Conservation (phyloP, 768 basidiomycete species). For the Termitomyces eurrhizus region DNA sequence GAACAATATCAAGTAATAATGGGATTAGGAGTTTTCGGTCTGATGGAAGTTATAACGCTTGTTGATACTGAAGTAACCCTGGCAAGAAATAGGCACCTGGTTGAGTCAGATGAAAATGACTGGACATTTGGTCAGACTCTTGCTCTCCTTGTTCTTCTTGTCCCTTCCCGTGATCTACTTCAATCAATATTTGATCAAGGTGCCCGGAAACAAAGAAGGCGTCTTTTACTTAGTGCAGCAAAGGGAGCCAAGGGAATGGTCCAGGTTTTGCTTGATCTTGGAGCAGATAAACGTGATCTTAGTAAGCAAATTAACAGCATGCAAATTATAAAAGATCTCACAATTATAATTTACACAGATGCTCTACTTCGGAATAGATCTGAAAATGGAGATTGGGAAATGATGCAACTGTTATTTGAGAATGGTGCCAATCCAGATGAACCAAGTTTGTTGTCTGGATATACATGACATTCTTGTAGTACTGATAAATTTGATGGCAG, state of each 20-base stretch:
- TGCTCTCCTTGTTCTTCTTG: conserved; percentile 7
- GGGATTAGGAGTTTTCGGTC: background rate
- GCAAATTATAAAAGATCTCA: background rate
- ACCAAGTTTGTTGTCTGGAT: background rate
- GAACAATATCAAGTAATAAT: too few species aligned
- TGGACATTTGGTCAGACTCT: conserved; percentile 14
- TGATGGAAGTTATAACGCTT: background rate
- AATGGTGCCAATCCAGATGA: conserved; percentile 1
- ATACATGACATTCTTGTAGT: background rate
- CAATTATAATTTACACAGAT: too few species aligned
- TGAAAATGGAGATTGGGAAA: background rate
- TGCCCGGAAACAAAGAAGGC: too few species aligned
- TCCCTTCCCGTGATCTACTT: conserved; percentile 5
- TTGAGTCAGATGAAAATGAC: background rate
- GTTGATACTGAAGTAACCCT: conserved; percentile 2
- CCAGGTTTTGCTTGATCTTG: too few species aligned
- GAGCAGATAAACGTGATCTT: too few species aligned
- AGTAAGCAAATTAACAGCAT: too few species aligned
- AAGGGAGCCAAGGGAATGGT: too few species aligned
- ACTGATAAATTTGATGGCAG: background rate
- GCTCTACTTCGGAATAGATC: background rate
- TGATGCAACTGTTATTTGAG: background rate
- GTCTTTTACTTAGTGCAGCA: too few species aligned
- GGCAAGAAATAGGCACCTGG: background rate
- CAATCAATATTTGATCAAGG: background rate